These are phyloP conservation scores for Cardamine chenopodiifolia DNA, from an alignment of 345 rosid species.

Conservation along the genomic window DNA sequence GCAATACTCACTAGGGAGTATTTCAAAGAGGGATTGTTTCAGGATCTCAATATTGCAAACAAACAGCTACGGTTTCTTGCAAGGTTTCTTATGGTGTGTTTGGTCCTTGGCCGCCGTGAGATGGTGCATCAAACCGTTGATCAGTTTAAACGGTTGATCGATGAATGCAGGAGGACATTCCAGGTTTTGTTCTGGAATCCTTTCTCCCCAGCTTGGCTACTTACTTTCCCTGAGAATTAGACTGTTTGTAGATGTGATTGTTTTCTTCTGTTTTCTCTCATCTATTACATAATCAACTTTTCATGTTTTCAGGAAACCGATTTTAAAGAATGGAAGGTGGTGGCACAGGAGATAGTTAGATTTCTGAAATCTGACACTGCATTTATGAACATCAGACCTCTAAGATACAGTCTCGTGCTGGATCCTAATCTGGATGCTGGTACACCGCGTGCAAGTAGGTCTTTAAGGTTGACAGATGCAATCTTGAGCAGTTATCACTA, in stretches of 20 bases:
- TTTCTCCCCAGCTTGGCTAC: background rate
- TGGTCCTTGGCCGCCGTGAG: conserved; percentile 78
- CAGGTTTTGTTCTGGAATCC: conserved; percentile 54
- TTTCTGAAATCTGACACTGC: conserved; percentile 92
- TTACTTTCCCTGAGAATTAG: background rate
- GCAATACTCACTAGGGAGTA: conserved; percentile 84
- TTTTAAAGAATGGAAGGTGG: conserved; percentile 97
- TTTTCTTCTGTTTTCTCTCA: conserved; percentile 1
- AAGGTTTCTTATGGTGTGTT: conserved; percentile 88
- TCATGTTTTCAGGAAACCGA: conserved; percentile 75
- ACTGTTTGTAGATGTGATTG: background rate
- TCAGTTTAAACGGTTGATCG: conserved; percentile 77
- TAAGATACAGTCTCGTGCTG: conserved; percentile 84
- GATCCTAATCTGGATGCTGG: conserved; percentile 72
- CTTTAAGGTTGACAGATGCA: conserved; percentile 77
- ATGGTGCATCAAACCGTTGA: conserved; percentile 82
- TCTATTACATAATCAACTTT: conserved; percentile 4
- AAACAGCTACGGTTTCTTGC: conserved; percentile 91
- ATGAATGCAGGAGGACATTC: conserved; percentile 88
- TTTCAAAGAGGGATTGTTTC: conserved; percentile 80
- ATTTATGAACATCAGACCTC: conserved; percentile 94
- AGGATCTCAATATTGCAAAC: conserved; percentile 82
- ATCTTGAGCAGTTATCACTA: conserved; percentile 83
- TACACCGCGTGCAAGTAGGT: conserved; percentile 53
- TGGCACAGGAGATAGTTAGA: conserved; percentile 89